These are phyloP conservation scores for Globisporangium camurandrum DNA, from an alignment of 352 stramenopile genomes.

Conservation along the genomic window DNA sequence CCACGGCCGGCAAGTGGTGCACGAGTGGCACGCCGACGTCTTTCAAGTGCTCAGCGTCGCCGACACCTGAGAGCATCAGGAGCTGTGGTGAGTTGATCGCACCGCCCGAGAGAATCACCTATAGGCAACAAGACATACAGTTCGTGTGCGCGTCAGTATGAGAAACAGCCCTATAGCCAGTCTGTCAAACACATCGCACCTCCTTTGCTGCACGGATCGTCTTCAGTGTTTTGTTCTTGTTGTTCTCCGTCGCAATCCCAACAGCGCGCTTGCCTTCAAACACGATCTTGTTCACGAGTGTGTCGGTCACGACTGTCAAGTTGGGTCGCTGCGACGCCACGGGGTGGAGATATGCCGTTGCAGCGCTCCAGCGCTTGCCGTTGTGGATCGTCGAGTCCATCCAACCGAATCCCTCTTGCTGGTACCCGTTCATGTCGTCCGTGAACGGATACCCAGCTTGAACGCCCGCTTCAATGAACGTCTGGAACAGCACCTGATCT, in stretches of 20 bases:
- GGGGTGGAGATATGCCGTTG: constrained; percentile 70
- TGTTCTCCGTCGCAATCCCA: constrained; percentile 65
- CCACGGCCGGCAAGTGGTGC: constrained; percentile 70
- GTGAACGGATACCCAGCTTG: constrained; percentile 84
- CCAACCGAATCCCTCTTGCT: constrained; percentile 87
- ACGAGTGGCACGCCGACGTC: constrained; percentile 68
- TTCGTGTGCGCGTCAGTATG: too few species aligned
- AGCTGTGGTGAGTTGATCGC: constrained; percentile 87
- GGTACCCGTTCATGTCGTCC: constrained; percentile 86
- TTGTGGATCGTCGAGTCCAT: constrained; percentile 87
- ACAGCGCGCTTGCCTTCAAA: constrained; percentile 77
- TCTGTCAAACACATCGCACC: constrained; percentile 5
- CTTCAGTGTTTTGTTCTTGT: constrained; percentile 39
- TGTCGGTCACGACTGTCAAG: constrained; percentile 73
- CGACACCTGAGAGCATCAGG: constrained; percentile 85
- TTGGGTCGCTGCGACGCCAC: constrained; percentile 57
- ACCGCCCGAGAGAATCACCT: constrained; percentile 80
- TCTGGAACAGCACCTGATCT: constrained; percentile 81
- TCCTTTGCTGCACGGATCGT: constrained; percentile 73
- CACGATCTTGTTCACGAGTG: constrained; percentile 77
- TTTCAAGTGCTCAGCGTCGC: constrained; percentile 63
- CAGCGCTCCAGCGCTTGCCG: constrained; percentile 71
- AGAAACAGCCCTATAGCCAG: background rate
- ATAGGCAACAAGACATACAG: background rate
- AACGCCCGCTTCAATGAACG: constrained; percentile 83